Evolutionary conservation across 1,284 basidiomycete genomes (phyloP).

Genomic region (Pascua sp.): DNA sequence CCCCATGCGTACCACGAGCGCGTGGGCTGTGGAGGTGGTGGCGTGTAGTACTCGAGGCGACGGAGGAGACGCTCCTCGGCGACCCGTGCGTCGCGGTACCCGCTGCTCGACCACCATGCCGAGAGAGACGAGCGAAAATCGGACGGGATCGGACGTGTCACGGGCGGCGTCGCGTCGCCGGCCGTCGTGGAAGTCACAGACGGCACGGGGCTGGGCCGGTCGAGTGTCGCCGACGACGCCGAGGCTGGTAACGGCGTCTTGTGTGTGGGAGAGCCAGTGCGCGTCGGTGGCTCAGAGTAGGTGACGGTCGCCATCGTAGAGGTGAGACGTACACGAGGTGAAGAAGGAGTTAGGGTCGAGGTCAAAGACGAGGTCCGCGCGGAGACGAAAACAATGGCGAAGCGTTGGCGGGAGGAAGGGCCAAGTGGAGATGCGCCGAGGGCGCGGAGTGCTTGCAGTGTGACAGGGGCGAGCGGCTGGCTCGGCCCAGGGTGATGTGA

Average conservation of each 20-base stretch:
- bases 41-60: constrained; percentile 31
- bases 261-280: not conserved
- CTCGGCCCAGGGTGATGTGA: not conserved
- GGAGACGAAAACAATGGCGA: not conserved
- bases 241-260: not conserved
- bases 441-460: not conserved
- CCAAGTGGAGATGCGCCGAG: not conserved
- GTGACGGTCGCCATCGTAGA: constrained; percentile 1
- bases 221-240: too few species aligned
- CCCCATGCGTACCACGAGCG: constrained; percentile 10
- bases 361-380: not conserved
- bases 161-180: constrained; percentile 10
- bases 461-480: not conserved
- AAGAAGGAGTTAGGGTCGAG: not conserved
- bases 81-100: constrained; percentile 37
- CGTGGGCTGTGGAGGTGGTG: constrained; percentile 2
- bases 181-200: not conserved
- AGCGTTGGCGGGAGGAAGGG: not conserved
- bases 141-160: constrained; percentile 33
- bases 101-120: constrained; percentile 44
- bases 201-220: too few species aligned
- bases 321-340: too few species aligned
- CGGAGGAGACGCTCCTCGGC: constrained; percentile 43
- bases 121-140: constrained; percentile 40
- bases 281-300: constrained; percentile 3